Evolutionary conservation across 306 rosid genomes (phyloP), one percentile per base, ranked within the genome.

Genomic region (Trifolium subterraneum): DNA sequence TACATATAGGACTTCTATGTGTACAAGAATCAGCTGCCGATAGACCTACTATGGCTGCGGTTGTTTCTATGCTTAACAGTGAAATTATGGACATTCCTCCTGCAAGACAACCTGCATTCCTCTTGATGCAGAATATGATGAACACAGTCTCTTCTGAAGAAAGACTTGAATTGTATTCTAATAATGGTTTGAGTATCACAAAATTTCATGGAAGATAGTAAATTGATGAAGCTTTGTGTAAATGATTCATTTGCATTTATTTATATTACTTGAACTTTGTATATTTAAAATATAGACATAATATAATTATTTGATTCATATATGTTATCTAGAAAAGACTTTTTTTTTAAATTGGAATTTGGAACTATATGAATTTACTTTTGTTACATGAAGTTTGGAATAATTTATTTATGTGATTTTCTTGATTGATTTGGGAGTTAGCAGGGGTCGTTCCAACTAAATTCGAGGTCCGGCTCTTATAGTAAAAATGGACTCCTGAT

Each of bases 1-100:
- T 77, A 68, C 82, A 82, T 70, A 68, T 77, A 38, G 79, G 76
- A 31, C 76, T 77, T 61, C 20, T 82, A 12, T 82, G 85, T 35
- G 85, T 77, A 47, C 85, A 77, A 77, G 82, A 82, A 54, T 31
- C 38, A 29, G 79, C 72, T 10, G 8, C 6, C 3, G 79, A 82
- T 0, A 62, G 85, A 14, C 76, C 83, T 14, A 47, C 7, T 5
- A 72, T 79, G 83, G 74, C 70, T 11, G 12, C 44, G 10, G 70
- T 79, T 2, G 44, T 76, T 76, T 76, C 81, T 19, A 76, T 76
- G 85, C 67, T 81, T 20, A 65, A 47, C 45, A 81, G 75, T 76
- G 85, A 81, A 56, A 67, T 66, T 25, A 23, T 5, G 1, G 22
- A 50, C 23, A 79, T 77, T 67, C 79, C 82, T 41, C 68, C 56